These are phyloP conservation scores for Cladophialophora exuberans DNA, from an alignment of 2,329 filamentous ascomycete species.

Conservation along the genomic window DNA sequence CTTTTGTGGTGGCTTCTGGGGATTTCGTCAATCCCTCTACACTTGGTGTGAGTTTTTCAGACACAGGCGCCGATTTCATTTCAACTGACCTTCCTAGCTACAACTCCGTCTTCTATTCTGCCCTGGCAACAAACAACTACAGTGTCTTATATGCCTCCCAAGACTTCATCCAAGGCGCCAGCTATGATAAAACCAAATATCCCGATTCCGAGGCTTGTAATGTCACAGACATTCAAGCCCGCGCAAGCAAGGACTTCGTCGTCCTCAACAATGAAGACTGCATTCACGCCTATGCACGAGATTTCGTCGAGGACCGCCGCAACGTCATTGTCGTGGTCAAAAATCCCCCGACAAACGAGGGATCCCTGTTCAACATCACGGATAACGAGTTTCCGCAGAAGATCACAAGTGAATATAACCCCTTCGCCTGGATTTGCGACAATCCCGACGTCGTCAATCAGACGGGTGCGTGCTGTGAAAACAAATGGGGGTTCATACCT, in stretches of 20 bases:
- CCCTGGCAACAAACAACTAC: slow-evolving; percentile 34
- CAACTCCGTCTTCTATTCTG: slow-evolving; percentile 37
- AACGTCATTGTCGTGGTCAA: slow-evolving; percentile 31
- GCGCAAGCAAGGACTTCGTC: slow-evolving; percentile 14
- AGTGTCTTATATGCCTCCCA: slow-evolving; percentile 27
- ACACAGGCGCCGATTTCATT: slow-evolving; percentile 27
- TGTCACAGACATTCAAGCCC: slow-evolving; percentile 24
- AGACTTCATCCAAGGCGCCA: slow-evolving; percentile 24
- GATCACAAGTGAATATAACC: slow-evolving; percentile 25
- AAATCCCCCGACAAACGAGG: slow-evolving; percentile 21
- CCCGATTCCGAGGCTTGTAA: slow-evolving; percentile 25
- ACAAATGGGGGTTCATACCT: slow-evolving; percentile 23
- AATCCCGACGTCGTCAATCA: slow-evolving; percentile 23
- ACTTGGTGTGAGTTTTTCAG: slow-evolving; percentile 32
- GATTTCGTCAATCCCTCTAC: slow-evolving; percentile 34
- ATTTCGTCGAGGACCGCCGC: slow-evolving; percentile 29
- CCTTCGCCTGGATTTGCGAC: slow-evolving; percentile 32
- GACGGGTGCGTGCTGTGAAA: slow-evolving; percentile 24
- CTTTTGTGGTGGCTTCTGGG: slow-evolving; percentile 33
- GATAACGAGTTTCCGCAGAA: slow-evolving; percentile 27
- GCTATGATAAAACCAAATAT: slow-evolving; percentile 26
- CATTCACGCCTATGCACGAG: slow-evolving; percentile 28
- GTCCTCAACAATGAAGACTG: slow-evolving; percentile 26
- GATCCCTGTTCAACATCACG: slow-evolving; percentile 23
- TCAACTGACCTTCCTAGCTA: slow-evolving; percentile 30